Evolutionary conservation across 257 asterid species (phyloP), one percentile per base, ranked within the genome.

Genomic region (Penstemon eatonii): DNA sequence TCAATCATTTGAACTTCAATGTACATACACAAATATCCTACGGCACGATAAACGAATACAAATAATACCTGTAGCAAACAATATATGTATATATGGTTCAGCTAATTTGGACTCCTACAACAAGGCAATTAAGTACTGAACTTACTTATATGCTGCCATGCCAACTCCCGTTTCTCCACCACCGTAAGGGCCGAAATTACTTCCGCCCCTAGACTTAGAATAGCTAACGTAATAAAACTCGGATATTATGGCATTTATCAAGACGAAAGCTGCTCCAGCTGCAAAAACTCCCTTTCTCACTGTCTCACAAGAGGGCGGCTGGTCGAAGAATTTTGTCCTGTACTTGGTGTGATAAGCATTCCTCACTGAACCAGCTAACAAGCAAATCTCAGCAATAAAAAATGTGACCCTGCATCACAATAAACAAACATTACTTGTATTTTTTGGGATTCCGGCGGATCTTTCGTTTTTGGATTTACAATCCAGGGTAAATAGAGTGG

Each of bases 321-420:
- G 43, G 3, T 82, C 78, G 4, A 64, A 71, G 46, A 74, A 70
- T 7, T 68, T 41, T 1, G 84, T 69, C 56, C 78, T 67, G 49
- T 79, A 79, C 75, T 76, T 83, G 18, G 92, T 83, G 83, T 87
- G 95, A 67, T 85, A 82, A 7, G 86, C 91, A 67, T 85, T 87
- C 53, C 80, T 82, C 41, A 85, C 89, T 8, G 89, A 87, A 44
- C 88, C 95, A 4, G 91, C 95, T 46, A 87, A 63, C 69, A 87
- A 69, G 71, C 89, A 85, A 12, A 71, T 79, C 80, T 85, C 95
- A 0, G 95, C 95, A 59, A 87, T 82, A 63, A 83, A 65, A 73
- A 87, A 87, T 41, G 82, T 44, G 4, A 85, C 74, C 87, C 84
- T 25, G 33, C 56, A 54, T 44, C 9, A 40, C 44, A 15, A 7